phyloP scores from a whole-genome alignment of 257 asterid genomes.

The Salvia rosmarinus region DNA sequence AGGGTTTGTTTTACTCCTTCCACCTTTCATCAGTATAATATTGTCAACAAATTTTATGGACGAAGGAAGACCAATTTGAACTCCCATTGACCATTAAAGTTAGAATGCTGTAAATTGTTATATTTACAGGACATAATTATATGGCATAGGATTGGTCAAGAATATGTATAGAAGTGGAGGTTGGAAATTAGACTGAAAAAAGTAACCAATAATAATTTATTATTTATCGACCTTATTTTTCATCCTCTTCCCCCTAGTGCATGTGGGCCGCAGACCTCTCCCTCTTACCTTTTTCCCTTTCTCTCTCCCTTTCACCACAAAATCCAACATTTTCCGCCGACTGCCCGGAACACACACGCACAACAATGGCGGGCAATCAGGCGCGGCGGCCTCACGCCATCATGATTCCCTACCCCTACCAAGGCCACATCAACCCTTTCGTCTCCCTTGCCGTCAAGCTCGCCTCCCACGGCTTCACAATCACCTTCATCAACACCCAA shows the following conservation, averaged over 20 bases:
- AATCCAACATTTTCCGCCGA: background rate
- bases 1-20: too few relatives aligned
- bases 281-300: too few relatives aligned
- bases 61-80: too few relatives aligned
- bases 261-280: too few relatives aligned
- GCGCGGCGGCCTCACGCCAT: conserved; percentile 65
- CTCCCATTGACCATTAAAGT: too few relatives aligned
- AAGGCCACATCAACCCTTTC: conserved; percentile 81
- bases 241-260: too few relatives aligned
- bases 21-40: too few relatives aligned
- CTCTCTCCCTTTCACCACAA: too few relatives aligned
- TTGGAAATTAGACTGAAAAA: background rate
- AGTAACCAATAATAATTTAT: background rate
- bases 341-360: background rate
- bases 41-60: too few relatives aligned
- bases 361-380: conserved; percentile 49
- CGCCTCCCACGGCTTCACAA: conserved; percentile 71
- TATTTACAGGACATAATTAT: background rate
- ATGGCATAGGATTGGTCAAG: too few relatives aligned
- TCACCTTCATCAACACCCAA: conserved; percentile 74
- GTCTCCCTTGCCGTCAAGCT: conserved; percentile 65
- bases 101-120: too few relatives aligned
- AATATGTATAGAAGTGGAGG: background rate
- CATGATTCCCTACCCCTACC: conserved; percentile 75
- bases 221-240: conserved; percentile 20